Evolutionary conservation across 2,329 filamentous ascomycete species (phyloP), one percentile per base, ranked within the genome.

Genomic region (Stagonosporopsis vannaccii): DNA sequence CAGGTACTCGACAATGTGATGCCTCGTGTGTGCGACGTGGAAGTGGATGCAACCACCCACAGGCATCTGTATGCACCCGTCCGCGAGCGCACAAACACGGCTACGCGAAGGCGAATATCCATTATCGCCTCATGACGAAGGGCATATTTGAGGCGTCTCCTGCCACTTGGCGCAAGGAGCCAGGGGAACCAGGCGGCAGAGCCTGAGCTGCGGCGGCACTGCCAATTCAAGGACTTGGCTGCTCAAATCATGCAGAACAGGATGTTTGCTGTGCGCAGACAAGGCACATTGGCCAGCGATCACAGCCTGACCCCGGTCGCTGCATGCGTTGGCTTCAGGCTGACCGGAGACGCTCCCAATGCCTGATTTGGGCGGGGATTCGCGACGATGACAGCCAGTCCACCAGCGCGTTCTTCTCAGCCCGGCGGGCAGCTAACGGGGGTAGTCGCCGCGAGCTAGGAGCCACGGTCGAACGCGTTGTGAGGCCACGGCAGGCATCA

Each of bases 271-370:
- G 58, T 56, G 49, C 53, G 63, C 50, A 58, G 61, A 60, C 60
- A 59, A 59, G 61, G 58, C 48, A 68, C 65, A 74, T 72, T 74
- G 71, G 70, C 60, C 61, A 43, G 67, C 65, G 48, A 66, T 70
- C 51, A 60, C 54, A 64, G 65, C 61, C 62, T 62, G 58, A 60
- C 60, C 56, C 59, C 66, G 69, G 69, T 72, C 72, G 70, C 70
- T 74, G 72, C 70, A 74, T 72, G 68, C 64, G 70, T 66, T 73
- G 72, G 68, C 68, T 68, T 60, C 59, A 62, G 60, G 66, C 69
- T 73, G 67, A 69, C 70, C 43, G 51, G 45, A 30, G 53, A 51
- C 6, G 33, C 46, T 56, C 46, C 53, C 53, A 56, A 56, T 23
- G 43, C 37, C 46, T 56, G 65, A 72, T 72, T 73, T 62, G 70